Percentiles rank a stretch among this genome's conserved stretches.
Conservation (phyloP, 2,329 filamentous ascomycete genomes). For the Venturiaceae sp. region DNA sequence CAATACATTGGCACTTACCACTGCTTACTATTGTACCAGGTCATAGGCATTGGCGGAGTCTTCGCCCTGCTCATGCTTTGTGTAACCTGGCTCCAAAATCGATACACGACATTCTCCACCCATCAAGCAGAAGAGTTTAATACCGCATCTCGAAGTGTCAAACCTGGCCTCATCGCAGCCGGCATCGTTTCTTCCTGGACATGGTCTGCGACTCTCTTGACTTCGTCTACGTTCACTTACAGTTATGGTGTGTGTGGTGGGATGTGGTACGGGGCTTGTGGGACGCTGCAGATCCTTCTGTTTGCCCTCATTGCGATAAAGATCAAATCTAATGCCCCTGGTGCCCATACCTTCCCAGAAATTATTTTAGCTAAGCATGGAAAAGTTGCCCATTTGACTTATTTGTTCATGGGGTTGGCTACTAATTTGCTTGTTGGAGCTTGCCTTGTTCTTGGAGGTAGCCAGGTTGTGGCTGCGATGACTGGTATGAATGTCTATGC, state of each 20-base stretch:
- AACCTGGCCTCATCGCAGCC: conserved; percentile 36
- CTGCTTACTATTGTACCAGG: conserved; percentile 13
- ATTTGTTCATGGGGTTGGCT: conserved; percentile 29
- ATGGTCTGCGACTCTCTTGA: conserved; percentile 33
- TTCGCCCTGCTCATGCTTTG: conserved; percentile 31
- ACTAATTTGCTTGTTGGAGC: conserved; percentile 33
- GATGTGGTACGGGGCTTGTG: conserved; percentile 33
- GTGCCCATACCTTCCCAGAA: conserved; percentile 33
- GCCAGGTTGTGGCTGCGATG: conserved; percentile 28
- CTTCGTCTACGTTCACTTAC: conserved; percentile 32
- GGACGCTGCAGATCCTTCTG: conserved; percentile 30
- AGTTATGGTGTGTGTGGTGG: conserved; percentile 30
- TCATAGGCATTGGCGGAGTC: conserved; percentile 39
- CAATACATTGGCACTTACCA: conserved; percentile 1
- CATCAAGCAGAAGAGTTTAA: conserved; percentile 38
- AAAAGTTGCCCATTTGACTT: conserved; percentile 26
- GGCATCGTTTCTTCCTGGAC: conserved; percentile 42
- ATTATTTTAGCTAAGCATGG: conserved; percentile 31
- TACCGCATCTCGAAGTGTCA: conserved; percentile 33
- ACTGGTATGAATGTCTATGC: conserved; percentile 18
- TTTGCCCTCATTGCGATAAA: conserved; percentile 33
- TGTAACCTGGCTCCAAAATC: background rate
- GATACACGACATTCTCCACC: conserved; percentile 28
- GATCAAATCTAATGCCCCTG: conserved; percentile 30
- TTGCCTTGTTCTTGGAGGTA: conserved; percentile 28